Conservation (phyloP, 805 yeast genomes). For the Scheffersomyces stipitis region DNA sequence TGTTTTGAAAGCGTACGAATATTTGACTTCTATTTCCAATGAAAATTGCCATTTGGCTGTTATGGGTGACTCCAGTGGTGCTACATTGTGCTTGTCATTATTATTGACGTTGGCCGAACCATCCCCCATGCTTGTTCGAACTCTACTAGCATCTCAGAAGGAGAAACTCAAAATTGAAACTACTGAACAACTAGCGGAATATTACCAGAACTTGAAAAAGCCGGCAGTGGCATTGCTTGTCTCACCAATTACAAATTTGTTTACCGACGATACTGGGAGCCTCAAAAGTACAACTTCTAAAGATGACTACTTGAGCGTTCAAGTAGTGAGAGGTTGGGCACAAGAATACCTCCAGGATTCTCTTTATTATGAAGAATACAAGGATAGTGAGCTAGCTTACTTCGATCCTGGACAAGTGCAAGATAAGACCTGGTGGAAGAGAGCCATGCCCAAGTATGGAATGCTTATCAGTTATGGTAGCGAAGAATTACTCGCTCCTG, state of each 20-base stretch:
- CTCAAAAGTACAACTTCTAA: slow-evolving; percentile 1
- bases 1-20: slow-evolving; percentile 30
- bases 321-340: slow-evolving; percentile 1
- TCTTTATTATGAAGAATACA: not conserved
- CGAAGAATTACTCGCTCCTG: slow-evolving; percentile 28
- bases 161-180: not conserved
- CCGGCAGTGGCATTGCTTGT: not conserved
- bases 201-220: not conserved
- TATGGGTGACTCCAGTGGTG: slow-evolving; percentile 52
- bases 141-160: not conserved
- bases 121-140: slow-evolving; percentile 5
- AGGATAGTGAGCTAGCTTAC: slow-evolving; percentile 10
- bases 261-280: slow-evolving; percentile 7
- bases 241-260: not conserved
- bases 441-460: slow-evolving; percentile 43
- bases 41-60: slow-evolving; percentile 21
- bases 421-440: slow-evolving; percentile 35
- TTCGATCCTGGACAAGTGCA: slow-evolving; percentile 32
- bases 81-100: slow-evolving; percentile 38
- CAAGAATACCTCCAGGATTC: not conserved
- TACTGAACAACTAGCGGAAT: not conserved
- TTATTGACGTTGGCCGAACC: slow-evolving; percentile 39
- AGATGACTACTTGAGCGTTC: slow-evolving; percentile 6
- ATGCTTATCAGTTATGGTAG: slow-evolving; percentile 43
- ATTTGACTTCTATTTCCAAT: slow-evolving; percentile 10